A percentile compares a stretch with the other conserved stretches of the same genome.
These are phyloP conservation scores for Blastomyces parvus DNA, from an alignment of 2,329 filamentous ascomycete species.

Conservation along the genomic window DNA sequence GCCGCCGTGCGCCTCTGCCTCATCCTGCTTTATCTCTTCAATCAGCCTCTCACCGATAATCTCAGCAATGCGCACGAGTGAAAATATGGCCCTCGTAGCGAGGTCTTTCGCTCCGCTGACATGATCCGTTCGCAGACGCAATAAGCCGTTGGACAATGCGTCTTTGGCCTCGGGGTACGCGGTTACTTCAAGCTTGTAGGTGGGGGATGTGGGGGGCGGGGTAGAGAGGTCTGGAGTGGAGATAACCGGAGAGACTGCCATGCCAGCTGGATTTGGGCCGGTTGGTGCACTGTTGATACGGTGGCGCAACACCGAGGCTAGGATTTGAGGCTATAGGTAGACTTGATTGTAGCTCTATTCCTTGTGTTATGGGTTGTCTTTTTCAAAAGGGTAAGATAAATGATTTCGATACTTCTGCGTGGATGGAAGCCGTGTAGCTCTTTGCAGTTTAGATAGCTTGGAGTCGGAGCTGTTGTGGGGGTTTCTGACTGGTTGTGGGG, in stretches of 20 bases:
- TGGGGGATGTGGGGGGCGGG: background rate
- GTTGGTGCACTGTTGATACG: background rate
- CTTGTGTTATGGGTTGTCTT: background rate
- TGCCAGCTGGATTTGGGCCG: background rate
- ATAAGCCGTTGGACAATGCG: constrained; percentile 41
- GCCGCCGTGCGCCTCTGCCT: constrained; percentile 14
- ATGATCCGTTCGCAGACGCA: constrained; percentile 46
- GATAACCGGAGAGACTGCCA: background rate
- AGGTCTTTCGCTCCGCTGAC: constrained; percentile 52
- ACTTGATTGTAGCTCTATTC: background rate
- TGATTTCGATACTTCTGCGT: background rate
- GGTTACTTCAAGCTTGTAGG: constrained; percentile 3
- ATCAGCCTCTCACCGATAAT: constrained; percentile 23
- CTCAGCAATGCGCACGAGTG: constrained; percentile 41
- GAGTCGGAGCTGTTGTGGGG: background rate
- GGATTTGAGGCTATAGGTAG: background rate
- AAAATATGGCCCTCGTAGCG: constrained; percentile 44
- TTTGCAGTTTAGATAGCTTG: background rate
- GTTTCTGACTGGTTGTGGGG: background rate
- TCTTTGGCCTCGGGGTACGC: constrained; percentile 31
- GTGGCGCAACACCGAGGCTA: background rate
- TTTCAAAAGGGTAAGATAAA: background rate
- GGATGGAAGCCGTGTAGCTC: background rate
- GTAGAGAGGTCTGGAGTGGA: constrained; percentile 1
- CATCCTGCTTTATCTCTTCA: constrained; percentile 16